These are phyloP conservation scores for Barnettozyma populi DNA, from an alignment of 805 yeast species.

Conservation along the genomic window DNA sequence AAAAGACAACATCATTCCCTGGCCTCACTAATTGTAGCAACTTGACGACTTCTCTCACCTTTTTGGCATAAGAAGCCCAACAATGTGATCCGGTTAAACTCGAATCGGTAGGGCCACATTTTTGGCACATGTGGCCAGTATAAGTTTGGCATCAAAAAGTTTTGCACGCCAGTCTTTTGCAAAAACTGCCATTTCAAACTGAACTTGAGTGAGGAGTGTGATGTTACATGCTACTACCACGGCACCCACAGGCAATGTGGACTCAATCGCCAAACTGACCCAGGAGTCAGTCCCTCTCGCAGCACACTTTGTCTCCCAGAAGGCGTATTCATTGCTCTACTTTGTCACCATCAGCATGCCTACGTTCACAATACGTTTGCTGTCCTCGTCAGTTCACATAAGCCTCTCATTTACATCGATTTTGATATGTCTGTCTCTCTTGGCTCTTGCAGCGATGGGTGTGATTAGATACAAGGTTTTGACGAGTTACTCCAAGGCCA, in stretches of 20 bases:
- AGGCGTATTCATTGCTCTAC: constrained; percentile 4
- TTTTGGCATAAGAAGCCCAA: too few relatives aligned
- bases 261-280: background rate
- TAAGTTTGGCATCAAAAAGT: background rate
- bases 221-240: background rate
- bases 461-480: constrained; percentile 58
- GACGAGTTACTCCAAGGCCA: constrained; percentile 51
- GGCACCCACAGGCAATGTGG: background rate
- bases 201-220: background rate
- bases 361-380: constrained; percentile 24
- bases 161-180: too few relatives aligned
- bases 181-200: background rate
- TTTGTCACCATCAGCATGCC: constrained; percentile 25
- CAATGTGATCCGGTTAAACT: too few relatives aligned
- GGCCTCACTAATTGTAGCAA: too few relatives aligned
- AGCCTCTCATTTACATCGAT: constrained; percentile 48
- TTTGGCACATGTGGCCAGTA: background rate
- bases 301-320: background rate
- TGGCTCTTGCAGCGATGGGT: background rate
- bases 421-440: constrained; percentile 21
- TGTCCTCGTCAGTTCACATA: constrained; percentile 35
- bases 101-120: background rate
- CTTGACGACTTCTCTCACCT: background rate
- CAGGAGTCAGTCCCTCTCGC: background rate
- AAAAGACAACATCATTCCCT: background rate